phyloP scores from a whole-genome alignment of 2,329 filamentous ascomycete genomes.

The Sphaerulina populicola region DNA sequence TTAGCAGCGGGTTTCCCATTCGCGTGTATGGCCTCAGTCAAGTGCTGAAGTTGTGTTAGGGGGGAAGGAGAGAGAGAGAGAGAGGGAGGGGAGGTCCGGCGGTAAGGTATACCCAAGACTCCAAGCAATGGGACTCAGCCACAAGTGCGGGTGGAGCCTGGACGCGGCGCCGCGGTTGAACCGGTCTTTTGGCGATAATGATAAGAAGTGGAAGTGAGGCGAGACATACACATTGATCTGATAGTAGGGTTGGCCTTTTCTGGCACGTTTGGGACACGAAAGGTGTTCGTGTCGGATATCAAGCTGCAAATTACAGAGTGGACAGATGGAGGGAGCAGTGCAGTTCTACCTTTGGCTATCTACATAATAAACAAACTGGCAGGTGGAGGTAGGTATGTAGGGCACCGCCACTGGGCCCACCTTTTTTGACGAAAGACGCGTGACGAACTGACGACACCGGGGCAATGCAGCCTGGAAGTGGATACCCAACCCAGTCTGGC shows the following conservation, averaged over 20 bases:
- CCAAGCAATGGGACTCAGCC: neutral
- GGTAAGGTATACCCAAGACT: neutral
- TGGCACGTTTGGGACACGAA: neutral
- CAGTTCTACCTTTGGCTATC: neutral
- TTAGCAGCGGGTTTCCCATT: slow-evolving; percentile 16
- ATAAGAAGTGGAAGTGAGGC: slow-evolving; percentile 1
- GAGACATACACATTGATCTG: slow-evolving; percentile 1
- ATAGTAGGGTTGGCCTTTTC: neutral
- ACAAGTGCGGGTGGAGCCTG: neutral
- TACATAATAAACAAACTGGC: too few species aligned
- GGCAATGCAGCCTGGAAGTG: too few species aligned
- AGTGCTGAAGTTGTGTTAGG: slow-evolving; percentile 9
- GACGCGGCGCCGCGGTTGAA: neutral
- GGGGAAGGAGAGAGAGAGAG: neutral
- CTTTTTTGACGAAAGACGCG: neutral
- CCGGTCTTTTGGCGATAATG: neutral
- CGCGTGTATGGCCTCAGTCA: slow-evolving; percentile 11
- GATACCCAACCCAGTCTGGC: too few species aligned
- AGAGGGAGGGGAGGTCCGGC: neutral
- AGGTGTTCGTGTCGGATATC: neutral
- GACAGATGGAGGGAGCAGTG: neutral
- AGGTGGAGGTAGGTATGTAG: neutral
- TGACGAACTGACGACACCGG: too few species aligned
- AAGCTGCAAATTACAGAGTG: neutral
- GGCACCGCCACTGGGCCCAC: neutral